Evolutionary conservation across 257 asterid genomes (phyloP), one percentile per base, ranked within the genome.

Genomic region (Ilex aquifolium): DNA sequence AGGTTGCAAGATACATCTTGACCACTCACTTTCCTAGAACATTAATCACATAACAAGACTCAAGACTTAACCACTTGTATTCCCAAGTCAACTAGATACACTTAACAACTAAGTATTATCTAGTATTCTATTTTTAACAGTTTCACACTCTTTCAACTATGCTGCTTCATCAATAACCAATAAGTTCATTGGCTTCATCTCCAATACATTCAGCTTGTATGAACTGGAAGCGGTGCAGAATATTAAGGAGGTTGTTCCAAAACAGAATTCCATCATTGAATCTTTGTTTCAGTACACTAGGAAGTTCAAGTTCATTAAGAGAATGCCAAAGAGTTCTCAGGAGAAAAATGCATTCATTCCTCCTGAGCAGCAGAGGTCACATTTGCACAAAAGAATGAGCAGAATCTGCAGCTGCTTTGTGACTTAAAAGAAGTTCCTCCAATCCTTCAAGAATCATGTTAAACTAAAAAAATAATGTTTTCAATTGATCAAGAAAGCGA

Each of bases 111-210:
- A n/a, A n/a, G n/a, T n/a, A n/a, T n/a, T n/a, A n/a, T n/a, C n/a
- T n/a, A n/a, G n/a, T n/a, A n/a, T n/a, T n/a, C n/a, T n/a, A n/a
- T n/a, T n/a, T n/a, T n/a, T n/a, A n/a, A n/a, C n/a, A n/a, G 93
- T 66, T 66, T 85, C 89, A 46, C 87, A 69, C 60, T 85, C 93
- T 69, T 78, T 82, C 0, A 82, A 73, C 62, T 85, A 87, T 13
- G 93, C 82, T 61, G 93, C 89, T 69, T 82, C 93, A 52, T 85
- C 93, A 29, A 82, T 72, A 56, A 85, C 79, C 74, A 85, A 48
- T 50, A 82, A 57, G 0, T 68, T 62, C 13, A 85, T 65, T 11
- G 84, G 84, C 31, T 73, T 76, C 61, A 65, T 71, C 31, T 57
- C 44, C 13, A 60, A 13, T 2, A 32, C 13, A 42, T 85, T 82